Percentiles rank a stretch among this genome's conserved stretches.
phyloP scores from a whole-genome alignment of 352 stramenopile genomes.

The Globisporangium nodosum region DNA sequence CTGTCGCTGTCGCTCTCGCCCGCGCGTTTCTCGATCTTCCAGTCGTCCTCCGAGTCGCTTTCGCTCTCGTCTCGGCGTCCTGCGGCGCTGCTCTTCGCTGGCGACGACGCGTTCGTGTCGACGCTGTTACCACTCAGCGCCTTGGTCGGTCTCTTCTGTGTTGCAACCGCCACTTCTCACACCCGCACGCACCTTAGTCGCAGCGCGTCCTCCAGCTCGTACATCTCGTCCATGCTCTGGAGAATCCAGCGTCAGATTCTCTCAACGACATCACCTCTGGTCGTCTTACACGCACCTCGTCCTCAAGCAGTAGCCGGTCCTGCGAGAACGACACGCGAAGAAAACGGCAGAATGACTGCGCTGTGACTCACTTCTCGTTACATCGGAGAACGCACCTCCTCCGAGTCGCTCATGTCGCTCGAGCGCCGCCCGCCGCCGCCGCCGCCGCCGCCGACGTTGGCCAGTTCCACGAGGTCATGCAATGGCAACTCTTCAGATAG shows the following conservation, averaged over 20 bases:
- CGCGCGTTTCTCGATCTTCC: not conserved
- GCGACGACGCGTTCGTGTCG: conserved; percentile 45
- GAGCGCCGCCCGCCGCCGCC: too few relatives aligned
- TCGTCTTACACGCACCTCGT: conserved; percentile 28
- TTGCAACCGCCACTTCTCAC: not conserved
- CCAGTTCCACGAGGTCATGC: too few relatives aligned
- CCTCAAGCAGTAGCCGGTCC: conserved; percentile 37
- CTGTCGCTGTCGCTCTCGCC: not conserved
- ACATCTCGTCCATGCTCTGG: conserved; percentile 77
- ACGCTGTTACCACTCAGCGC: conserved; percentile 22
- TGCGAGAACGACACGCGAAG: conserved; percentile 6
- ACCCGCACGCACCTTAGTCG: conserved; percentile 32
- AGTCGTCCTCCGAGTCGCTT: conserved; percentile 11
- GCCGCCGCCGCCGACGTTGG: too few relatives aligned
- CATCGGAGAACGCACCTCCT: conserved; percentile 19
- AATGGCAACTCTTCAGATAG: too few relatives aligned
- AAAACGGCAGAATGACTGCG: not conserved
- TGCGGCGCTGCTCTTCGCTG: conserved; percentile 22
- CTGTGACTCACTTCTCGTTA: too few relatives aligned
- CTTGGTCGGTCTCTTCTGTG: not conserved
- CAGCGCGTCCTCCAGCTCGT: conserved; percentile 51
- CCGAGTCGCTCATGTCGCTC: conserved; percentile 43
- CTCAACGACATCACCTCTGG: too few relatives aligned
- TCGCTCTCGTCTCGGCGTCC: not conserved
- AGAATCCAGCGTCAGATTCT: not conserved